Evolutionary conservation across 1,139 yeast genomes (phyloP).

Genomic region (Protomyces inouyei): DNA sequence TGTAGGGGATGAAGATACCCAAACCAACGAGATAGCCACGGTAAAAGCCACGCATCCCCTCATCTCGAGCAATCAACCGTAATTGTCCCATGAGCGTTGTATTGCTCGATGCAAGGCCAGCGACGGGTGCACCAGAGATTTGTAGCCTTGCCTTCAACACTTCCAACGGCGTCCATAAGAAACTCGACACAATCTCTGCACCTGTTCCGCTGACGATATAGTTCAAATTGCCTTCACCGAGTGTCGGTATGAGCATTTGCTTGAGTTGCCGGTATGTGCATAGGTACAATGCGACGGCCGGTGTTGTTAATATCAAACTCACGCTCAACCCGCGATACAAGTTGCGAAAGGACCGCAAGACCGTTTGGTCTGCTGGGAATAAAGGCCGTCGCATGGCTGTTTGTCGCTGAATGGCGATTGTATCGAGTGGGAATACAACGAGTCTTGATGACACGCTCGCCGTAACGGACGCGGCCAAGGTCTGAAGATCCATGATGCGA

Average conservation of each 20-base stretch:
- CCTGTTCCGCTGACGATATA: slow-evolving; percentile 42
- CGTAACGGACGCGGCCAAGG: slow-evolving; percentile 15
- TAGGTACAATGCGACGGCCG: slow-evolving; percentile 45
- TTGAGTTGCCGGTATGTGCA: slow-evolving; percentile 45
- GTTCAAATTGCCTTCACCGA: slow-evolving; percentile 42
- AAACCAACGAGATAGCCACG: slow-evolving; percentile 45
- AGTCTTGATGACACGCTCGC: slow-evolving; percentile 15
- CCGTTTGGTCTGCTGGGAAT: slow-evolving; percentile 12
- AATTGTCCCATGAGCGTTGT: slow-evolving; percentile 35
- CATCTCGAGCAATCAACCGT: slow-evolving; percentile 37
- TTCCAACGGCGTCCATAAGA: slow-evolving; percentile 48
- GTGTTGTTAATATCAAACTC: slow-evolving; percentile 43
- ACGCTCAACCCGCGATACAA: slow-evolving; percentile 45
- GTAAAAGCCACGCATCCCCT: slow-evolving; percentile 43
- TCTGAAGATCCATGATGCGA: slow-evolving; percentile 10
- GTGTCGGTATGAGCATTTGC: slow-evolving; percentile 39
- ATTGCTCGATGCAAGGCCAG: slow-evolving; percentile 19
- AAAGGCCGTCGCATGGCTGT: slow-evolving; percentile 18
- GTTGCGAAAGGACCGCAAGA: slow-evolving; percentile 38
- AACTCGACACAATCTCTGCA: slow-evolving; percentile 44
- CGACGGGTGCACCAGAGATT: slow-evolving; percentile 32
- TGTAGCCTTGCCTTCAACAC: slow-evolving; percentile 46
- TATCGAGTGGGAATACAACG: slow-evolving; percentile 24
- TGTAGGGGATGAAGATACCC: slow-evolving; percentile 33
- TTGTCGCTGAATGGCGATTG: slow-evolving; percentile 24